Percentiles rank a stretch among this genome's conserved stretches.
These are phyloP conservation scores for Trichosporon inkin DNA, from an alignment of 1,284 basidiomycete species.

Conservation along the genomic window DNA sequence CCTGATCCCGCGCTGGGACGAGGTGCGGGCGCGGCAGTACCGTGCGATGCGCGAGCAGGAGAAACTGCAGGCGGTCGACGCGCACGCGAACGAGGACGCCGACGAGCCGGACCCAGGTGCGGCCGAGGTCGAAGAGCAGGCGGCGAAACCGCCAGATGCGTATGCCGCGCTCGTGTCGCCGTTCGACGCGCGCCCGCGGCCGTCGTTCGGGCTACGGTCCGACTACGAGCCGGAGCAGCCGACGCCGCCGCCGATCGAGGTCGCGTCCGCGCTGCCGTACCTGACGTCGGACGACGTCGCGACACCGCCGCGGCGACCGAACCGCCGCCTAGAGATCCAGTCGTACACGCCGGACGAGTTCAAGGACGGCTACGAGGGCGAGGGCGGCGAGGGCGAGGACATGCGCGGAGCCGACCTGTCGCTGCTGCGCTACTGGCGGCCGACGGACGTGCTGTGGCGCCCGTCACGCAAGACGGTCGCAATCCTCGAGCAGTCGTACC, in stretches of 20 bases:
- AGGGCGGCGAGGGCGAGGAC: neutral
- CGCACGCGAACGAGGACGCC: slow-evolving; percentile 29
- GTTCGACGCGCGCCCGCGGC: neutral
- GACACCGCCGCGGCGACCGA: slow-evolving; percentile 26
- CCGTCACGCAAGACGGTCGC: slow-evolving; percentile 32
- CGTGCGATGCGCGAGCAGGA: slow-evolving; percentile 22
- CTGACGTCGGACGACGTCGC: slow-evolving; percentile 13
- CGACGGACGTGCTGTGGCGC: slow-evolving; percentile 42
- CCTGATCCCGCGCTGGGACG: slow-evolving; percentile 61
- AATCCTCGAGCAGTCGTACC: slow-evolving; percentile 36
- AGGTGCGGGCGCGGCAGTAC: slow-evolving; percentile 27
- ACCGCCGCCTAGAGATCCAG: slow-evolving; percentile 29
- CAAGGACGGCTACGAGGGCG: neutral
- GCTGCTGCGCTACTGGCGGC: slow-evolving; percentile 37
- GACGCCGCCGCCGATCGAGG: neutral
- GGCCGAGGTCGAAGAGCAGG: neutral
- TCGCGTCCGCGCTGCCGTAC: too few relatives aligned
- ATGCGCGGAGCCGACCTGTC: slow-evolving; percentile 12
- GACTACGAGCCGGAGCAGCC: neutral
- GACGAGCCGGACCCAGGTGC: neutral
- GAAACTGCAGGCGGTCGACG: slow-evolving; percentile 49
- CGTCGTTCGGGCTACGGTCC: neutral
- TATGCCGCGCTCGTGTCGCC: neutral
- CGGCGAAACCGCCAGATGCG: too few relatives aligned
- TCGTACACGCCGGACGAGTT: neutral